Conservation (phyloP, 164 flowering plant genomes). For the Platanus orientalis region DNA sequence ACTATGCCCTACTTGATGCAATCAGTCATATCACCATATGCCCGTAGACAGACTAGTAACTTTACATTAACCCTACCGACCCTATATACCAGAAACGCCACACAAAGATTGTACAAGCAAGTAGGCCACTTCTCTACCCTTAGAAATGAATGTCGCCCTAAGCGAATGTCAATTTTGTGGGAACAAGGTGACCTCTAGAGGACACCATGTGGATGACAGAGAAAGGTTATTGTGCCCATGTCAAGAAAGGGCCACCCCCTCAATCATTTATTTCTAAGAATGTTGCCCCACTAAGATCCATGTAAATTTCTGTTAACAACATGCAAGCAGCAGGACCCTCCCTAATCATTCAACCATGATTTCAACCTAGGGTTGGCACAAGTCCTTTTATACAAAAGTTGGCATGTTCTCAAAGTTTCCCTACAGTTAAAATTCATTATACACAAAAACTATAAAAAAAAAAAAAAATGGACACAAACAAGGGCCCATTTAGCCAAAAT, state of each 20-base stretch:
- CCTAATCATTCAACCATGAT: constrained; percentile 15
- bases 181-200: constrained; percentile 3
- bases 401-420: background rate
- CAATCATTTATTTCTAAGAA: constrained; percentile 14
- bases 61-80: too few species aligned
- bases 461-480: background rate
- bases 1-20: constrained; percentile 4
- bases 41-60: background rate
- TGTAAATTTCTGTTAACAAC: background rate
- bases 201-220: constrained; percentile 9
- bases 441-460: background rate
- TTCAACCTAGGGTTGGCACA: constrained; percentile 5
- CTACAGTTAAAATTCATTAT: background rate
- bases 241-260: constrained; percentile 1
- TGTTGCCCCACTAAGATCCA: constrained; percentile 8
- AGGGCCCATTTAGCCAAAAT: too few species aligned
- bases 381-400: background rate
- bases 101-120: background rate
- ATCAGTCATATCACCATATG: constrained; percentile 3
- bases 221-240: constrained; percentile 12
- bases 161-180: constrained; percentile 5
- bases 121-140: background rate
- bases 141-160: background rate
- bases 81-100: too few species aligned
- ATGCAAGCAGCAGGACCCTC: background rate